Evolutionary conservation across 139 green algal species (phyloP).

Genomic region (Gonium pectorale): DNA sequence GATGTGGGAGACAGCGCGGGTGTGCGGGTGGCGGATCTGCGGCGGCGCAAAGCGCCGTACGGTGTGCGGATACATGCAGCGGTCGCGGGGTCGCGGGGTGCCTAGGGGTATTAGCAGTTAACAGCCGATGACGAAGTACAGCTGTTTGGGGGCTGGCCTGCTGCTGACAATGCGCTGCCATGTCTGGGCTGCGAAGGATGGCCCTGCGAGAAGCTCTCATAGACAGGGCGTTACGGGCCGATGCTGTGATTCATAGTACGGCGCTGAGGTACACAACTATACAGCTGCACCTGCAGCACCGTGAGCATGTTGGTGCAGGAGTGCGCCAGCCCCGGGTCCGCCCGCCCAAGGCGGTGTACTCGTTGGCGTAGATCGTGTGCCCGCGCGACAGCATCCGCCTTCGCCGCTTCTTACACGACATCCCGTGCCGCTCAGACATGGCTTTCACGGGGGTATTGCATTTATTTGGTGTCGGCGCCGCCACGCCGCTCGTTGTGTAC

Average conservation of each 20-base stretch:
- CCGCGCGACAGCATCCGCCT: background rate
- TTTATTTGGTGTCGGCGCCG: background rate
- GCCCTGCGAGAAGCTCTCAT: background rate
- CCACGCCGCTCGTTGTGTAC: background rate
- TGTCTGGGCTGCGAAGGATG: background rate
- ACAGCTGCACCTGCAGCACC: slow-evolving; percentile 12
- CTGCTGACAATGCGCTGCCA: background rate
- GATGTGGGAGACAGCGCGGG: slow-evolving; percentile 25
- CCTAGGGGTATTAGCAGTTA: background rate
- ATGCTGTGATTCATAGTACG: no score
- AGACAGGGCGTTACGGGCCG: no score
- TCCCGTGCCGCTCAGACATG: background rate
- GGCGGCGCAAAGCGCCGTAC: background rate
- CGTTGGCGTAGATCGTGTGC: slow-evolving; percentile 34
- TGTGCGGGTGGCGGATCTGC: slow-evolving; percentile 8
- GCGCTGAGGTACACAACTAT: no score
- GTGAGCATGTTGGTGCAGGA: slow-evolving; percentile 38
- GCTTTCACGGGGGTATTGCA: background rate
- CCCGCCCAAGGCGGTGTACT: slow-evolving; percentile 44
- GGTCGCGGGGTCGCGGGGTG: background rate
- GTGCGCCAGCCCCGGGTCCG: background rate
- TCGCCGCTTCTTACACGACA: background rate
- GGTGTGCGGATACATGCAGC: no score
- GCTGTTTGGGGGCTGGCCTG: background rate
- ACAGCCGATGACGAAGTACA: background rate